These are phyloP conservation scores for Dactylellina cionopaga DNA, from an alignment of 2,329 filamentous ascomycete species.

Conservation along the genomic window DNA sequence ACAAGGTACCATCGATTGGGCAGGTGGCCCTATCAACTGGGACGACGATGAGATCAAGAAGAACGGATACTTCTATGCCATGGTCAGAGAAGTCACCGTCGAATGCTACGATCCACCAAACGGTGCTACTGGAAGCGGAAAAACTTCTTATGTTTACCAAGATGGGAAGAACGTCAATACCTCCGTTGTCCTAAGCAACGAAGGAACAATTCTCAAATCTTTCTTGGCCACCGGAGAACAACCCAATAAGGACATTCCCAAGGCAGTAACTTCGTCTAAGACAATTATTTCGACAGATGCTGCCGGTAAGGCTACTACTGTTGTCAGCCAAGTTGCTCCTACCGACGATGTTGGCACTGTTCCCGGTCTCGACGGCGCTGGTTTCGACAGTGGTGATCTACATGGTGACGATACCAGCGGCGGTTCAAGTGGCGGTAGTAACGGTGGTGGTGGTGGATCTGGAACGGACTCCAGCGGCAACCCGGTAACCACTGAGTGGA, in stretches of 20 bases:
- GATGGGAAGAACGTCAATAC: constrained; percentile 74
- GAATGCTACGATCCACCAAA: constrained; percentile 87
- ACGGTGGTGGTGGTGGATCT: constrained; percentile 58
- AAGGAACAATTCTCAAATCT: constrained; percentile 79
- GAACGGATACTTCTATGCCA: constrained; percentile 88
- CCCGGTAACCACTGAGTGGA: constrained; percentile 36
- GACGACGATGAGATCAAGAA: constrained; percentile 79
- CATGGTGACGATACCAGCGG: constrained; percentile 28
- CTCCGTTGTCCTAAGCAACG: constrained; percentile 78
- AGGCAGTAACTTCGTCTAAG: constrained; percentile 58
- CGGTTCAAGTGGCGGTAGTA: constrained; percentile 57
- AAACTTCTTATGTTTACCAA: constrained; percentile 77
- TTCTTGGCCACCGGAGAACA: constrained; percentile 83
- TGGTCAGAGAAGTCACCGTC: constrained; percentile 79
- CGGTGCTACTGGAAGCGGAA: constrained; percentile 70
- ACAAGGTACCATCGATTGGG: constrained; percentile 87
- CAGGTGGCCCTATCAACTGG: constrained; percentile 91
- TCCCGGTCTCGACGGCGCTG: constrained; percentile 68
- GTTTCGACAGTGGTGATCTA: constrained; percentile 63
- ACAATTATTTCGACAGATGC: constrained; percentile 45
- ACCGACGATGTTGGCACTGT: constrained; percentile 63
- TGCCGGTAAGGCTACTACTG: constrained; percentile 55
- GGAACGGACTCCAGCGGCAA: constrained; percentile 55
- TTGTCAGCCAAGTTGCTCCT: constrained; percentile 57
- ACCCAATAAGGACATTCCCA: constrained; percentile 67